These are phyloP conservation scores for Lasiodiplodia citricola DNA, from an alignment of 2,329 filamentous ascomycete genomes.

Conservation along the genomic window DNA sequence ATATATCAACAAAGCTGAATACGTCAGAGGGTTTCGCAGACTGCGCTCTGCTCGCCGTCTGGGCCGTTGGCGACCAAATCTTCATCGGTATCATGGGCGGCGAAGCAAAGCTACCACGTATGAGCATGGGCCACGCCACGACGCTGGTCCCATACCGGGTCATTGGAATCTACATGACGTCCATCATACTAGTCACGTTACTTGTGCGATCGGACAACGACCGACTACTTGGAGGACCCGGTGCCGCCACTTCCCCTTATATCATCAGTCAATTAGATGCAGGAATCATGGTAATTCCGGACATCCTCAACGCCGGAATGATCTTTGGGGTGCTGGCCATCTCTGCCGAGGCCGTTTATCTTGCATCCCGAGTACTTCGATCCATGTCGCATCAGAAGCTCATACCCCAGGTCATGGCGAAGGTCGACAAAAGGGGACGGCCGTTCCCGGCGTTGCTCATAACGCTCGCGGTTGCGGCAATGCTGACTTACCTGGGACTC, in stretches of 20 bases:
- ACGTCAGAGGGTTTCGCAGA: constrained; percentile 2
- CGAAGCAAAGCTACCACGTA: constrained; percentile 46
- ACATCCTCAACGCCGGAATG: constrained; percentile 41
- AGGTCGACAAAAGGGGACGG: constrained; percentile 38
- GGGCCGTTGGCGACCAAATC: constrained; percentile 37
- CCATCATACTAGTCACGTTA: constrained; percentile 34
- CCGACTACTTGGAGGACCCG: constrained; percentile 32
- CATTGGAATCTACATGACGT: constrained; percentile 44
- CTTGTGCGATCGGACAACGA: constrained; percentile 27
- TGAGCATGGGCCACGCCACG: constrained; percentile 48
- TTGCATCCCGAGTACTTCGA: constrained; percentile 40
- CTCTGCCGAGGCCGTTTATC: constrained; percentile 39
- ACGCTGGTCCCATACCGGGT: constrained; percentile 48
- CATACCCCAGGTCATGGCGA: constrained; percentile 36
- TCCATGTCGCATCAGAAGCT: constrained; percentile 37
- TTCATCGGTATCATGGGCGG: constrained; percentile 49
- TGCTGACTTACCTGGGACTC: constrained; percentile 41
- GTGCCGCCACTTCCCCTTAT: constrained; percentile 40
- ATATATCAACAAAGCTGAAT: not conserved
- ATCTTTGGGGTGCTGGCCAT: constrained; percentile 41
- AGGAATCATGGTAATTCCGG: constrained; percentile 36
- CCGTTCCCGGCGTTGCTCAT: constrained; percentile 37
- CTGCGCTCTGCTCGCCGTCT: constrained; percentile 15
- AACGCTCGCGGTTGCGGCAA: constrained; percentile 34
- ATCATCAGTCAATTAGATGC: constrained; percentile 38